Base-by-base conservation (phyloP, 768 basidiomycete species). In the Boletus subparvulus region DNA sequence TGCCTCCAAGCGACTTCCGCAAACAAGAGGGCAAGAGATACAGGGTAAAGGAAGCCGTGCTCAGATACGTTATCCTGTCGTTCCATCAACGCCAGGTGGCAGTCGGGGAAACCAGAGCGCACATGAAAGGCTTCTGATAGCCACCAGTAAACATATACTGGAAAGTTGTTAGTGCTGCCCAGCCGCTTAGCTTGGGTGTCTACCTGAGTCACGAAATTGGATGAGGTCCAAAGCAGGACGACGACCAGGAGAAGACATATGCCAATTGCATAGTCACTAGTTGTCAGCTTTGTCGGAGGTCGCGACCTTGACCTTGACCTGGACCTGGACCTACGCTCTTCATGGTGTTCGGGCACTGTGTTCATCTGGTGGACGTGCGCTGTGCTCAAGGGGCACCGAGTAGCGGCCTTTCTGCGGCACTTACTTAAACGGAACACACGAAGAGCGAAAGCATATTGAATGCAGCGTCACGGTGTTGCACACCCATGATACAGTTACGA, bases 81-180 rank as follows among this genome's bases (percentile, higher is more conserved):
- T 21, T n/a, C 32, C 24, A 47, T 65, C 55, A 61, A 46, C 12
- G 30, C 43, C 36, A 2, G 30, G 50, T 6, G 47, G 33, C 21
- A 46, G n/a, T 45, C 40, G 28, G 36, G 12, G 47, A 40, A 47
- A 26, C 39, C 30, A 40, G 32, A 49, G 73, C 82, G 55, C 58
- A 87, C 94, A 94, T 76, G 73, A 96, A 98, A 10, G 93, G 93
- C 66, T 97, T 98, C 68, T 88, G 83, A 64, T 86, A 96, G 42
- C 91, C 92, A 37, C 75, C 80, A n/a, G 75, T 76, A 51, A 82
- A 82, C 56, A 84, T 65, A 55, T 79, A 75, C 84, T 74, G 37
- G 26, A 51, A 39, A 47, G n/a, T 33, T 50, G 58, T 65, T 33
- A 65, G 56, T 26, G 19, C 28, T 35, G 33, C 43, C 26, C 36